phyloP scores from a whole-genome alignment of 2,329 filamentous ascomycete genomes.

The Aspergillus fijiensis region DNA sequence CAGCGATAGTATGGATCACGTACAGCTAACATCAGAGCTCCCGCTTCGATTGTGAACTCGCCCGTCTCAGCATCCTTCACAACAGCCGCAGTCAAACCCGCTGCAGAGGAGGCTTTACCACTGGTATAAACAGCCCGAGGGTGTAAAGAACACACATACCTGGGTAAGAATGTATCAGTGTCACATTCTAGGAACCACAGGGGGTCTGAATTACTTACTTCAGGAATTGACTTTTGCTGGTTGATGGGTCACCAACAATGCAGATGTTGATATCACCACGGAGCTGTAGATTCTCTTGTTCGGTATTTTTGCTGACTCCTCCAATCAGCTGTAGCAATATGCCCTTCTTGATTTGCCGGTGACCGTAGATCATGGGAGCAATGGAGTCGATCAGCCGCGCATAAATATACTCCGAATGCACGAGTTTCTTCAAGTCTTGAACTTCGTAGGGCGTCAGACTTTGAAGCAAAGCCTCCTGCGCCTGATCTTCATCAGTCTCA shows the following conservation, averaged over 20 bases:
- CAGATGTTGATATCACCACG: slow-evolving; percentile 99
- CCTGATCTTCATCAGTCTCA: slow-evolving; percentile 77
- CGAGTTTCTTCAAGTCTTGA: slow-evolving; percentile 86
- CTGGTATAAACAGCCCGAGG: slow-evolving; percentile 96
- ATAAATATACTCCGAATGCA: slow-evolving; percentile 95
- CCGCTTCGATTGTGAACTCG: slow-evolving; percentile 97
- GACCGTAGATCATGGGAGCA: slow-evolving; percentile 94
- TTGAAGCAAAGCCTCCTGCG: slow-evolving; percentile 81
- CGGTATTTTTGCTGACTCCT: slow-evolving; percentile 88
- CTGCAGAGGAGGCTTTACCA: slow-evolving; percentile 94
- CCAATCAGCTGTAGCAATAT: slow-evolving; percentile 90
- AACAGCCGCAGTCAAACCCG: slow-evolving; percentile 93
- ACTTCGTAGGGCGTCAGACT: slow-evolving; percentile 86
- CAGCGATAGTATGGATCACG: slow-evolving; percentile 14
- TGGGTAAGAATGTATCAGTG: slow-evolving; percentile 20
- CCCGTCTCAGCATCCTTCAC: slow-evolving; percentile 98
- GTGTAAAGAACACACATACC: slow-evolving; percentile 93
- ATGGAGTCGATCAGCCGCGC: slow-evolving; percentile 88
- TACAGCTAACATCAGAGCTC: slow-evolving; percentile 90
- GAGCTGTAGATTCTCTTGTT: slow-evolving; percentile 84
- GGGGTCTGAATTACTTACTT: slow-evolving; percentile 54
- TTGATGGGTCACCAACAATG: slow-evolving; percentile 94
- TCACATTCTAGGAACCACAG: no score
- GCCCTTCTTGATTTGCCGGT: slow-evolving; percentile 97
- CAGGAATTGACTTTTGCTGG: slow-evolving; percentile 95